Base-by-base conservation (phyloP, 2,329 filamentous ascomycete genomes). In the Stagonosporopsis chrysanthemi region DNA sequence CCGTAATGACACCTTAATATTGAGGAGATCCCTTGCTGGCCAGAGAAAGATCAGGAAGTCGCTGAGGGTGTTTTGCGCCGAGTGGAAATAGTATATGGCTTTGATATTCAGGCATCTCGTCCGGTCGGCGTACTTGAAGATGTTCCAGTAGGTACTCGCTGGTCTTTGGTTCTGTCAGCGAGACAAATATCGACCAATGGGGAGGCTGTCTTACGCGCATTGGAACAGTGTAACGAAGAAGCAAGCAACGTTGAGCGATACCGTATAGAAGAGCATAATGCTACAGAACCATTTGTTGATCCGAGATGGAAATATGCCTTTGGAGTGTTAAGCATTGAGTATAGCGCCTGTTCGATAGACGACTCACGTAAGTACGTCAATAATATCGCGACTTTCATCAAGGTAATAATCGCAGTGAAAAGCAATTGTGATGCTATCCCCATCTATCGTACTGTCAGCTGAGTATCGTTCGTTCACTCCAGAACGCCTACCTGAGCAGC, bases 11-110 rank as follows among this genome's bases (percentile, higher is more conserved):
- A 73, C 58, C 19, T 63, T 62, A 12, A 75, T 62, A 2, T 56
- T 64, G 22, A 66, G 56, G 14, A 75, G 66, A 26, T 71, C 66
- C 36, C 65, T 65, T 1, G 67, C 69, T 0, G 72, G 72, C 71
- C 71, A 74, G 3, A 74, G 62, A 59, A 71, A 71, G 19, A 72
- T 65, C 8, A 74, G 38, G 31, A 75, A 71, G 48, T 75, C 73
- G 52, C 68, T 74, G 12, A 72, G 35, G 0, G 66, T 70, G 28
- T 70, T 70, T 23, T 70, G 67, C 0, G 47, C 60, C 1, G 60
- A 61, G 35, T 67, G 64, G 24, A 66, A 64, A 29, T 68, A 70
- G 41, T 69, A 69, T 39, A 70, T 66, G 1, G 58, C 66, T 19
- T 60, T 63, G 52, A 70, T 60, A n/a, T 68, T 68, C 35, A 67